Percentiles rank a stretch among this genome's conserved stretches.
Evolutionary conservation across 257 asterid genomes (phyloP).

Genomic region (Solanum microdontum): DNA sequence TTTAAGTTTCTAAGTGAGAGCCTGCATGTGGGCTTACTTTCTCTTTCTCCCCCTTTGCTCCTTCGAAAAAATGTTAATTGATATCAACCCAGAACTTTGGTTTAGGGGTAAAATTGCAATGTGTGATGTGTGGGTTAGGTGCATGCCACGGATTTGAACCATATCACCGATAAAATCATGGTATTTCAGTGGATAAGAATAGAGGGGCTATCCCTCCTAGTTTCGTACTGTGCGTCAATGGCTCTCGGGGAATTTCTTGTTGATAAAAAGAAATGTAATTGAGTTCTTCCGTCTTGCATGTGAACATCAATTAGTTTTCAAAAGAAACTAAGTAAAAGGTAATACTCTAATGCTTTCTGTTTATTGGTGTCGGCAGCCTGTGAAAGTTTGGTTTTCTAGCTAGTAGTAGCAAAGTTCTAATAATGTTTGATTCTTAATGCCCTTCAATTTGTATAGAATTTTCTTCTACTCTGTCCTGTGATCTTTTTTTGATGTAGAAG

Average conservation of each 20-base stretch:
- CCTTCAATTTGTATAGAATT: neutral
- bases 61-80: neutral
- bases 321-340: neutral
- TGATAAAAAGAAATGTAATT: neutral
- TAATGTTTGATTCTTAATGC: neutral
- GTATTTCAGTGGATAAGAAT: neutral
- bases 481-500: neutral
- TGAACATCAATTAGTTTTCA: neutral
- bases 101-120: neutral
- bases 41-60: neutral
- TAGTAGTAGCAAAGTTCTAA: neutral
- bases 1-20: neutral
- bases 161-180: neutral
- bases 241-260: neutral
- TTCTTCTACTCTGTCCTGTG: neutral
- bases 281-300: neutral
- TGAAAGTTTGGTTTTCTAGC: neutral
- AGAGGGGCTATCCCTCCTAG: neutral
- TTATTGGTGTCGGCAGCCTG: neutral
- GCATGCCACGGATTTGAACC: neutral
- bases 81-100: neutral
- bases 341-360: neutral
- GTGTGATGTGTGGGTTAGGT: neutral
- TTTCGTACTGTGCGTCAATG: neutral
- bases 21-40: neutral